A percentile compares a stretch with the other conserved stretches of the same genome.
phyloP scores from a whole-genome alignment of 2,329 filamentous ascomycete genomes.

The Fusarium pininemorale region DNA sequence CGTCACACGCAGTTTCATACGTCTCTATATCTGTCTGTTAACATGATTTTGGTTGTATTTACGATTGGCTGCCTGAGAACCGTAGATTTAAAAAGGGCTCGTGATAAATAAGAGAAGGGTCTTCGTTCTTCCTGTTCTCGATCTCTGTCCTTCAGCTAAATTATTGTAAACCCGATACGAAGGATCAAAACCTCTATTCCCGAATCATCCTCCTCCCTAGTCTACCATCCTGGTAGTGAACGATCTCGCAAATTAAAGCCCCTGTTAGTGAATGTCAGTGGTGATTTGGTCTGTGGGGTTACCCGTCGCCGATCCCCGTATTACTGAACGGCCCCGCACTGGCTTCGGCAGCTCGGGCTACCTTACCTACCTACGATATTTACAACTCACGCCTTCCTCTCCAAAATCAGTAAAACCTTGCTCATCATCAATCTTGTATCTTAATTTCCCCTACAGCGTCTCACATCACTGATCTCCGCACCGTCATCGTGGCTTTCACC shows the following conservation, averaged over 20 bases:
- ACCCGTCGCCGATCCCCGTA: conserved; percentile 33
- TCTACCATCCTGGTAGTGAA: neutral
- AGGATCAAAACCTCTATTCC: neutral
- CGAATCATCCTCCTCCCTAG: neutral
- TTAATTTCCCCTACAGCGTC: no score
- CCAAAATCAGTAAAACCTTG: neutral
- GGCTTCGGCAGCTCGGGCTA: conserved; percentile 26
- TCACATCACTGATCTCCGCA: neutral
- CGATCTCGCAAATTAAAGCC: neutral
- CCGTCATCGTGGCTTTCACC: conserved; percentile 22
- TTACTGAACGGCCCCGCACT: conserved; percentile 40
- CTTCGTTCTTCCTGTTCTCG: neutral
- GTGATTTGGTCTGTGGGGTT: conserved; percentile 28
- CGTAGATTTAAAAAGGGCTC: neutral
- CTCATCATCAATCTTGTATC: no score
- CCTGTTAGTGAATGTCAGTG: conserved; percentile 17
- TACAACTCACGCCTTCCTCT: neutral
- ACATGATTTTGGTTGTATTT: conserved; percentile 10
- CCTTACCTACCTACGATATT: neutral
- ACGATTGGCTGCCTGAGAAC: neutral
- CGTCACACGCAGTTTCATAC: conserved; percentile 37
- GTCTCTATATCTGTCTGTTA: conserved; percentile 29
- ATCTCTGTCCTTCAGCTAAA: no score
- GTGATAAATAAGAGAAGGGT: no score
- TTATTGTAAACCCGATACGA: neutral